Evolutionary conservation across 2,329 filamentous ascomycete genomes (phyloP).

Genomic region (Alternaria atra): DNA sequence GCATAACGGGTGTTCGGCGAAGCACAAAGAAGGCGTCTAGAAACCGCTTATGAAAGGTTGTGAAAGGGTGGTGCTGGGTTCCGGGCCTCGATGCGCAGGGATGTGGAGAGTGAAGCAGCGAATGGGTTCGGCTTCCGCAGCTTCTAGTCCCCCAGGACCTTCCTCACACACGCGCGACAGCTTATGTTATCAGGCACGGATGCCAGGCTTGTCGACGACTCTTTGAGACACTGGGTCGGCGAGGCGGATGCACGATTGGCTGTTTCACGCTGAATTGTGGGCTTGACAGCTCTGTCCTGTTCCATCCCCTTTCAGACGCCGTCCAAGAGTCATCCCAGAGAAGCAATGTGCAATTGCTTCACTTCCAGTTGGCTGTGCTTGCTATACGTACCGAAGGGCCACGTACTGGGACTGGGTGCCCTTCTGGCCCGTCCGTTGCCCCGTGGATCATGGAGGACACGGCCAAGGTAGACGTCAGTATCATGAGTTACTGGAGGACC

Average conservation of each 20-base stretch:
- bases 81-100: slow-evolving; percentile 21
- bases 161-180: slow-evolving; percentile 26
- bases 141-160: slow-evolving; percentile 21
- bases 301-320: slow-evolving; percentile 42
- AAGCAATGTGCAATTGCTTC: slow-evolving; percentile 42
- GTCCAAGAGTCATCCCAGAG: slow-evolving; percentile 36
- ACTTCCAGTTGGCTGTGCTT: slow-evolving; percentile 42
- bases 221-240: slow-evolving; percentile 43
- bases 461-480: slow-evolving; percentile 22
- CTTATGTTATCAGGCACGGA: slow-evolving; percentile 37
- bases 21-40: slow-evolving; percentile 35
- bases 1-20: slow-evolving; percentile 24
- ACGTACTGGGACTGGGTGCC: slow-evolving; percentile 46
- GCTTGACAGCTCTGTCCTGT: slow-evolving; percentile 31
- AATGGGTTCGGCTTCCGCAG: slow-evolving; percentile 22
- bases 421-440: slow-evolving; percentile 42
- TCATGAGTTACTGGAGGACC: slow-evolving; percentile 21
- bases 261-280: slow-evolving; percentile 31
- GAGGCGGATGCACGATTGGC: slow-evolving; percentile 44
- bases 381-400: slow-evolving; percentile 39
- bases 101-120: slow-evolving; percentile 37
- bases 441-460: slow-evolving; percentile 36
- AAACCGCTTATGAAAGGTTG: slow-evolving; percentile 17
- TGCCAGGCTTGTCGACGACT: slow-evolving; percentile 29
- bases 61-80: slow-evolving; percentile 32